These are phyloP conservation scores for Bonnemaisonia californica DNA, from an alignment of 31 red algal species.

Conservation along the genomic window DNA sequence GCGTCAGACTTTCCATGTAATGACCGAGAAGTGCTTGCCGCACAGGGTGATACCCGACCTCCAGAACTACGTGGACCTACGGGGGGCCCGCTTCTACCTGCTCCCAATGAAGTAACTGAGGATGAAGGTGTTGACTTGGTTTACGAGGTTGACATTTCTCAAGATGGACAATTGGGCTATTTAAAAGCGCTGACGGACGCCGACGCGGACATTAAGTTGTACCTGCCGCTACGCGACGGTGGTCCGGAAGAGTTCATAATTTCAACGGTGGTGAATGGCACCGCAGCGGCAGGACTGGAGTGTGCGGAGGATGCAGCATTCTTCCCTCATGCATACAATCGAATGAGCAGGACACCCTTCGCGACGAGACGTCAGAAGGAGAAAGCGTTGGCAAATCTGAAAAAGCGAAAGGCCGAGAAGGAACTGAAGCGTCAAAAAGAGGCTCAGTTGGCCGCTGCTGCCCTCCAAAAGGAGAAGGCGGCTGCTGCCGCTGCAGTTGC, in stretches of 20 bases:
- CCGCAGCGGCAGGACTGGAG: conserved; percentile 83
- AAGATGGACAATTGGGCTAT: conserved; percentile 53
- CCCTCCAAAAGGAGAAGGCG: background rate
- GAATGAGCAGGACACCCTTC: conserved; percentile 72
- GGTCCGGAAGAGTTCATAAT: conserved; percentile 86
- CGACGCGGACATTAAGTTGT: conserved; percentile 80
- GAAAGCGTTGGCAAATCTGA: conserved; percentile 48
- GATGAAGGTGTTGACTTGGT: conserved; percentile 30
- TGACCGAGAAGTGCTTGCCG: background rate
- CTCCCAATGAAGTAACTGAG: conserved; percentile 10
- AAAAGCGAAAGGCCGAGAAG: conserved; percentile 55
- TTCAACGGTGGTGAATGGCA: conserved; percentile 79
- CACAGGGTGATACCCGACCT: background rate
- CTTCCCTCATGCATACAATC: conserved; percentile 90
- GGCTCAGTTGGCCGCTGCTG: conserved; percentile 1
- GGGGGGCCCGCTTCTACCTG: background rate
- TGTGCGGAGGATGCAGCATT: conserved; percentile 88
- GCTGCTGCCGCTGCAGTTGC: background rate
- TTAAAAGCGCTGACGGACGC: conserved; percentile 82
- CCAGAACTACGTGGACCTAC: background rate
- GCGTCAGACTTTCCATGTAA: conserved; percentile 13
- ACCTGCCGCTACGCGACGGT: conserved; percentile 92
- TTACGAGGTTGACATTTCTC: conserved; percentile 73
- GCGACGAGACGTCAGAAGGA: conserved; percentile 74
- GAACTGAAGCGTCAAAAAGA: conserved; percentile 27